A percentile compares a stretch with the other conserved stretches of the same genome.
These are phyloP conservation scores for Arthromyces matolae DNA, from an alignment of 768 basidiomycete genomes.

Conservation along the genomic window DNA sequence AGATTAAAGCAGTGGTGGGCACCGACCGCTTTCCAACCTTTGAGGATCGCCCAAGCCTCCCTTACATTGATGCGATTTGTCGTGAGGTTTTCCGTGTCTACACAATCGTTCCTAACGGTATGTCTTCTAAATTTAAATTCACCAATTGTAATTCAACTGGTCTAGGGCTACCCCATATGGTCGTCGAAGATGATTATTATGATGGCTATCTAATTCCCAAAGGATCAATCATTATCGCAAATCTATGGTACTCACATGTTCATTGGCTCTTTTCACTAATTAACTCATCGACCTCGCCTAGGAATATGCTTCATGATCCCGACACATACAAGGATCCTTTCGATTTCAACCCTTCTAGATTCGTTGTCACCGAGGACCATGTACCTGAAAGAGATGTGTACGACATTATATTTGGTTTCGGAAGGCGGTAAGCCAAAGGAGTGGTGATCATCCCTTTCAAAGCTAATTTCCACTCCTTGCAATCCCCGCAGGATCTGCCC, in stretches of 20 bases:
- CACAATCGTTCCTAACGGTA: neutral
- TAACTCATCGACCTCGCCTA: neutral
- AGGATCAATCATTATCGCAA: conserved; percentile 21
- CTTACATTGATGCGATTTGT: conserved; percentile 24
- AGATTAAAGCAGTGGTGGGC: conserved; percentile 24
- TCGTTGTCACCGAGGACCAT: conserved; percentile 6
- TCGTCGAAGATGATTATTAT: conserved; percentile 22
- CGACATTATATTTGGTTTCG: conserved; percentile 43
- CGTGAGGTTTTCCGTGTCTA: conserved; percentile 17
- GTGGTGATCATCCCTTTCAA: no score
- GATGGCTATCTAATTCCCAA: conserved; percentile 24
- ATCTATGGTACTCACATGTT: conserved; percentile 22
- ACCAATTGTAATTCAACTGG: neutral
- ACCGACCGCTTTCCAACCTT: conserved; percentile 21
- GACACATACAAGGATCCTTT: conserved; percentile 16
- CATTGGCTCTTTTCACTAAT: neutral
- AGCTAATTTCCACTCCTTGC: no score
- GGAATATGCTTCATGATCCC: conserved; percentile 22
- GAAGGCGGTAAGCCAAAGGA: conserved; percentile 38
- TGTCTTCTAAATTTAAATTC: neutral
- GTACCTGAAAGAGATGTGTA: conserved; percentile 32
- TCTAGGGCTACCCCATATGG: conserved; percentile 25
- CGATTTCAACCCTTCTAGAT: conserved; percentile 20
- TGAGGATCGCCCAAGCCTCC: conserved; percentile 19
- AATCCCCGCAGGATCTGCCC: no score